phyloP scores from a whole-genome alignment of 305 asterid species.

The Plantago coronopus region DNA sequence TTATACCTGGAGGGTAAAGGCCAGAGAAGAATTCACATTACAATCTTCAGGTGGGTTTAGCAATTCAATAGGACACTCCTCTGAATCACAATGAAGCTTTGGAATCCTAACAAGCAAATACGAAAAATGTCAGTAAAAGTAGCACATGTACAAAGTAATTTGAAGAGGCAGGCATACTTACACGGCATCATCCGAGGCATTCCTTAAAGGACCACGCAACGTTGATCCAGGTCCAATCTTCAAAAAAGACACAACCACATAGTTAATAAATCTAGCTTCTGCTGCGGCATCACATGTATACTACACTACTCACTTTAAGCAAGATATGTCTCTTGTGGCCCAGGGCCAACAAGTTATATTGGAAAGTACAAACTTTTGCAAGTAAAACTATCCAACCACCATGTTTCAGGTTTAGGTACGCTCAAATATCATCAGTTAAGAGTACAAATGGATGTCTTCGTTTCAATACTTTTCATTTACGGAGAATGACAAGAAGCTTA shows the following conservation, averaged over 20 bases:
- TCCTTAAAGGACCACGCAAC: slow-evolving; percentile 86
- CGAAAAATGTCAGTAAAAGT: slow-evolving; percentile 19
- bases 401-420: not conserved
- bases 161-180: slow-evolving; percentile 44
- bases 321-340: not conserved
- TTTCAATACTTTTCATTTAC: not conserved
- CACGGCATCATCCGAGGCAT: slow-evolving; percentile 71
- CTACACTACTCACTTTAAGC: slow-evolving; percentile 10
- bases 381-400: not conserved
- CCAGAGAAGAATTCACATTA: slow-evolving; percentile 91
- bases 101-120: slow-evolving; percentile 57
- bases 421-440: not conserved
- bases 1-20: slow-evolving; percentile 94
- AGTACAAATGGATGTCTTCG: not conserved
- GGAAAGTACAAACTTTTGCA: no score
- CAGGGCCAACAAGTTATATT: no score
- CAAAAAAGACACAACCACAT: slow-evolving; percentile 25
- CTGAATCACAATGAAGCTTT: slow-evolving; percentile 61
- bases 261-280: slow-evolving; percentile 14
- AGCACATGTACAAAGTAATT: slow-evolving; percentile 8
- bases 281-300: slow-evolving; percentile 7
- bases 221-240: slow-evolving; percentile 95
- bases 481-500: not conserved
- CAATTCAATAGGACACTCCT: slow-evolving; percentile 82
- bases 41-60: slow-evolving; percentile 99